Percentiles rank a stretch among this genome's conserved stretches.
These are phyloP conservation scores for Hanseniaspora occidentalis DNA, from an alignment of 805 yeast species.

Conservation along the genomic window DNA sequence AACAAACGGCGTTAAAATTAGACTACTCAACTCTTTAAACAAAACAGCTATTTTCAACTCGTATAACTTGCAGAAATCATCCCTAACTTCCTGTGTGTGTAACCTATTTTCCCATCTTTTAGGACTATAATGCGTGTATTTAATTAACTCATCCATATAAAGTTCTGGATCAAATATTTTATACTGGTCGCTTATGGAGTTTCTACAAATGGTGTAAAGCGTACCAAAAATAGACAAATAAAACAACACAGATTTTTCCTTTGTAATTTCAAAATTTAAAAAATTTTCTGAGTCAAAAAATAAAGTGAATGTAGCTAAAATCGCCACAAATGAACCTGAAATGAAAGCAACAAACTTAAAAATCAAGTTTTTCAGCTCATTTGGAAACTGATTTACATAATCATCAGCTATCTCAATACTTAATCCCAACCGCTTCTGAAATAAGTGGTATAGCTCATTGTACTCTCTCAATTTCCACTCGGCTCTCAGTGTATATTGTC, in stretches of 20 bases:
- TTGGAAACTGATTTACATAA: constrained; percentile 86
- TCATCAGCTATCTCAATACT: constrained; percentile 71
- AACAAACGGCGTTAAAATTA: constrained; percentile 79
- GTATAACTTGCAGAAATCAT: constrained; percentile 69
- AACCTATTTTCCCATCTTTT: constrained; percentile 72
- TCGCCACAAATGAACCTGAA: constrained; percentile 82
- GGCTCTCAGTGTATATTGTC: constrained; percentile 90
- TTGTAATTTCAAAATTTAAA: constrained; percentile 76
- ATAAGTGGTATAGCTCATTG: constrained; percentile 84
- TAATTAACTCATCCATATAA: constrained; percentile 65
- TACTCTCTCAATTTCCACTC: constrained; percentile 92
- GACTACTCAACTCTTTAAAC: constrained; percentile 66
- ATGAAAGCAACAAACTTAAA: constrained; percentile 57
- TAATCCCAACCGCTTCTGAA: constrained; percentile 62
- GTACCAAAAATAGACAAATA: constrained; percentile 86
- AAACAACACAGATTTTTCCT: constrained; percentile 70
- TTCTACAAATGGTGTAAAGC: constrained; percentile 70
- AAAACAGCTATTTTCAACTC: constrained; percentile 61
- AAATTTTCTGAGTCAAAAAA: constrained; percentile 83
- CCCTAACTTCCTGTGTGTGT: constrained; percentile 75
- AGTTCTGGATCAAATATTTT: constrained; percentile 89
- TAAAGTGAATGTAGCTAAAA: constrained; percentile 56
- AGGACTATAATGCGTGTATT: constrained; percentile 85
- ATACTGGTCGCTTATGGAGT: constrained; percentile 50
- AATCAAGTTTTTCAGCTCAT: constrained; percentile 47